Evolutionary conservation across 768 basidiomycete genomes (phyloP), one percentile per base, ranked within the genome.

Genomic region (Amylocystis lapponica): DNA sequence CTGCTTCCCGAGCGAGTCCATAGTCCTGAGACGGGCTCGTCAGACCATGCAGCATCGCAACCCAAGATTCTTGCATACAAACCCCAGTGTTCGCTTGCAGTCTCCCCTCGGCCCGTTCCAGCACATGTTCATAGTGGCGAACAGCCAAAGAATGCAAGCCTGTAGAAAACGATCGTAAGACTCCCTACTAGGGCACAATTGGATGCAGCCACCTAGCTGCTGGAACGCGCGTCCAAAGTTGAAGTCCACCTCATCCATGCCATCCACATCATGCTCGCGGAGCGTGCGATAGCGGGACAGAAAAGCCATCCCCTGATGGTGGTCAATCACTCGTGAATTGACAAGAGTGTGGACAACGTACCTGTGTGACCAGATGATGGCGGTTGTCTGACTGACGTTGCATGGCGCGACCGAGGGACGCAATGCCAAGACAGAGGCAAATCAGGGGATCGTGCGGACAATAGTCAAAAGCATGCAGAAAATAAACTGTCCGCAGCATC

Each of bases 221-320:
- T 98, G 95, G 59, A 96, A 98, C 1, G 81, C 78, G 35, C 95
- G 72, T 0, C 85, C 95, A 57, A 94, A 88, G 61, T 99, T 99
- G 60, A 78, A 97, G 45, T 99, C 90, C 3, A 95, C 83, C 61
- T 98, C 94, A 22, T 79, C 75, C 19, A 74, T 51, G 3, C 67
- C 70, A 2, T 68, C 61, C 2, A 62, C 60, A 36, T 67, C 66
- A 2, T 52, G 63, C 32, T 67, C 69, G 12, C 84, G 72, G 2
- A 86, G 56, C n/a, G 70, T 68, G 14, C 91, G 78, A 61, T 98
- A 99, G 36, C 79, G 76, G 0, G 82, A 74, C 20, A 97, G 62
- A 61, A 93, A 96, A 0, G 87, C 89, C 71, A 94, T 75, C 0
- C 76, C 88, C 86, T 92, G 51, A 14, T 22, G n/a, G 21, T 26